Base-by-base conservation (phyloP, 805 yeast genomes). In the Yarrowia sp. region DNA sequence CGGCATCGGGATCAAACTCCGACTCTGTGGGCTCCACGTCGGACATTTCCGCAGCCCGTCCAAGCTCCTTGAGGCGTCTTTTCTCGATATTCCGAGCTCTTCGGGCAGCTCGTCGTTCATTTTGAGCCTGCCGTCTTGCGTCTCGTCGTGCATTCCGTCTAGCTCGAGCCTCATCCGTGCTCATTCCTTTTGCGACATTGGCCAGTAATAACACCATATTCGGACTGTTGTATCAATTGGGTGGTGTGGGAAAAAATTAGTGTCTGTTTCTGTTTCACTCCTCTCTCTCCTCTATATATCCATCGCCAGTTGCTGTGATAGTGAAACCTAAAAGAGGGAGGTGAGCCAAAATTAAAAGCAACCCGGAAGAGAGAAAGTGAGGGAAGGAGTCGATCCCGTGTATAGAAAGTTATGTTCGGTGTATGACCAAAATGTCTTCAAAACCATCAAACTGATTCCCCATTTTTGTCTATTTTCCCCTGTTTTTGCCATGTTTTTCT, bases 1-100 rank as follows among this genome's bases (percentile, higher is more conserved):
- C 60, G 5, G 60, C 60, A 15, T 53, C 60, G 3, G 60, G 60
- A 53, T 53, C 60, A 20, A 53, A 38, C 36, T 53, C 60, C 20
- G 60, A 53, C 44, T 53, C 60, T 1, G 60, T 38, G 19, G 60
- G 43, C 19, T 53, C 60, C 9, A 38, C 17, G 13, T 53, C 60
- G 10, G 60, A 53, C 60, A 55, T 39, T 39, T 55, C 61, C 2
- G 46, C 38, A 9, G 14, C 19, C 5, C 60, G 44, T 20, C 60
- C 60, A 3, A 53, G 61, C 15, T 20, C 61, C 61, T 55, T 55
- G 61, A 55, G 61, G 7, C 61, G 46, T 39, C 46, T 3, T 14
- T 55, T 55, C 19, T 55, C 61, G 13, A 24, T 55, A 9, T 55
- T 55, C 2, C 46, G 14, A 12, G 61, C 61, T 24, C 46, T 15